A percentile compares a stretch with the other conserved stretches of the same genome.
Conservation (phyloP, 805 yeast species). For the Starmerella bacillaris region DNA sequence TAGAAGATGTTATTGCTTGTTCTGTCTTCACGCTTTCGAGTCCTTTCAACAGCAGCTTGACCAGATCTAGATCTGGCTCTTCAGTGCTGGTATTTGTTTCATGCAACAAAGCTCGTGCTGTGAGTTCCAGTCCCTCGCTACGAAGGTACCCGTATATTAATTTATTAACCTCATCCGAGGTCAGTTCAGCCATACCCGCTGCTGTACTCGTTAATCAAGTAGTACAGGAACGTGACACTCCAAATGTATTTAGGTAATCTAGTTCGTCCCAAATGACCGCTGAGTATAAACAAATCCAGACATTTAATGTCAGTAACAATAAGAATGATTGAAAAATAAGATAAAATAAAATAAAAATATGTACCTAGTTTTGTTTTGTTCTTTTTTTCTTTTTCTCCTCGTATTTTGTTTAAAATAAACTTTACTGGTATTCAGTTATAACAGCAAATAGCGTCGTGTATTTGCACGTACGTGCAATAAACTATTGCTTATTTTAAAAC, state of each 20-base stretch:
- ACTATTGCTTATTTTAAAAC: no score
- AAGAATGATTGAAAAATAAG: no score
- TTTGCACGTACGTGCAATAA: no score
- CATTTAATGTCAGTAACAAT: no score
- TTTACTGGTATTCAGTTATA: no score
- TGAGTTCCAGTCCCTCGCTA: slow-evolving; percentile 46
- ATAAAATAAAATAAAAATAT: no score
- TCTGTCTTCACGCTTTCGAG: slow-evolving; percentile 60
- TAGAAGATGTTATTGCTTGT: neutral
- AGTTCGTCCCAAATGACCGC: no score
- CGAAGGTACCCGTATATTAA: slow-evolving; percentile 84
- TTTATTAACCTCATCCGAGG: slow-evolving; percentile 73
- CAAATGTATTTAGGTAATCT: neutral
- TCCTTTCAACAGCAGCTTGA: slow-evolving; percentile 71
- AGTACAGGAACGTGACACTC: slow-evolving; percentile 1
- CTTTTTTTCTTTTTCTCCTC: no score
- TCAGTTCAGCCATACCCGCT: slow-evolving; percentile 23
- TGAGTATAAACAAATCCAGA: no score
- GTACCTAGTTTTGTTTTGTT: no score
- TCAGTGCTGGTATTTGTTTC: slow-evolving; percentile 30
- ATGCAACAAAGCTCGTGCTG: slow-evolving; percentile 66
- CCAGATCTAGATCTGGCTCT: slow-evolving; percentile 31
- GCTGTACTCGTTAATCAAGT: neutral
- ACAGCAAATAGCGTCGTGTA: no score
- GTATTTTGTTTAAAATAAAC: no score